A percentile compares a stretch with the other conserved stretches of the same genome.
Conservation (phyloP, 805 yeast species). For the Metschnikowia baotianmanensis region DNA sequence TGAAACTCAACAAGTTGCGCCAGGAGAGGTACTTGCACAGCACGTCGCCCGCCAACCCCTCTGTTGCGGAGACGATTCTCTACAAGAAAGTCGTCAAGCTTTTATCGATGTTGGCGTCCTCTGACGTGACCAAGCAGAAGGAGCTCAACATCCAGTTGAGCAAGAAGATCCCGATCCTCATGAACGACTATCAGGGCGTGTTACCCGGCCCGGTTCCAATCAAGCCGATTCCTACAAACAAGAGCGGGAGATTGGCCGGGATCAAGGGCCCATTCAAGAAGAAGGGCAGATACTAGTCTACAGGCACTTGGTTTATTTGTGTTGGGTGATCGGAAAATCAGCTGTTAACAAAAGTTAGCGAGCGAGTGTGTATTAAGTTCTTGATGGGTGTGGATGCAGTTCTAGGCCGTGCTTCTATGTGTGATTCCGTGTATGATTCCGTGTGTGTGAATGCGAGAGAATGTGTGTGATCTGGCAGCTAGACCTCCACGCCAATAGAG, state of each 20-base stretch:
- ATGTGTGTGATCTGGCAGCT: constrained; percentile 2
- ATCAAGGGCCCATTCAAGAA: constrained; percentile 41
- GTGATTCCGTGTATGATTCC: too few relatives aligned
- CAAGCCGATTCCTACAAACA: constrained; percentile 15
- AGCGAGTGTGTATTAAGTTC: too few relatives aligned
- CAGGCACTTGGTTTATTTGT: too few relatives aligned
- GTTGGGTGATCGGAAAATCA: too few relatives aligned
- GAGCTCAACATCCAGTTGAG: constrained; percentile 31
- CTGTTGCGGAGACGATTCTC: constrained; percentile 25
- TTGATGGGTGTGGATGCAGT: too few relatives aligned
- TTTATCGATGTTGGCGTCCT: constrained; percentile 31
- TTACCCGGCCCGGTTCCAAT: constrained; percentile 58
- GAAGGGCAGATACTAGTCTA: constrained; percentile 21
- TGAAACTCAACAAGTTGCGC: constrained; percentile 38
- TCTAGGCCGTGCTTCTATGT: too few relatives aligned
- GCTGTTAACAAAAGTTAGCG: too few relatives aligned
- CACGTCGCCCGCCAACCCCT: constrained; percentile 26
- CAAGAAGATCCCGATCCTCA: constrained; percentile 61
- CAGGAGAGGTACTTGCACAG: constrained; percentile 38
- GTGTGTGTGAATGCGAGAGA: too few relatives aligned
- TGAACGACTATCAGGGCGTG: constrained; percentile 72
- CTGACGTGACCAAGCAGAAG: constrained; percentile 26
- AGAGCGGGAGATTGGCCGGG: constrained; percentile 34
- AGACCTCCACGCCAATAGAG: constrained; percentile 41
- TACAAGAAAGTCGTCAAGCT: constrained; percentile 33